A percentile compares a stretch with the other conserved stretches of the same genome.
phyloP scores from a whole-genome alignment of 1,139 yeast species.

The Martiniozyma asiatica region DNA sequence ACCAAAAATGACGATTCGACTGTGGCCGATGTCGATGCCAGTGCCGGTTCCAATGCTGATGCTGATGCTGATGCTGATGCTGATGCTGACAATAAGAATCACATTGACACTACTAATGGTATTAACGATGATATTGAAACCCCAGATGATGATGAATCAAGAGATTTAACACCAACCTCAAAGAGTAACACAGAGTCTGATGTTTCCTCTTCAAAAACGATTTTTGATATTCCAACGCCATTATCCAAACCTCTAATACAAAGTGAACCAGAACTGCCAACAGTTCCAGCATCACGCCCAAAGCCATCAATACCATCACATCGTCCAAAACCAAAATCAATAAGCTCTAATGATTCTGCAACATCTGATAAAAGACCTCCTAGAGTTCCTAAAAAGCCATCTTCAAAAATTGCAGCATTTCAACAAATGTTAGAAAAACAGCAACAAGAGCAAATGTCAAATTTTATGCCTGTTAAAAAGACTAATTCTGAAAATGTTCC shows the following conservation, averaged over 20 bases:
- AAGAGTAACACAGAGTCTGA: neutral
- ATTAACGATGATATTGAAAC: constrained; percentile 4
- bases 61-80: constrained; percentile 3
- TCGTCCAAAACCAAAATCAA: neutral
- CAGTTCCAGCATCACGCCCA: constrained; percentile 5
- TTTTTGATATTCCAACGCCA: too few relatives aligned
- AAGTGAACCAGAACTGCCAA: constrained; percentile 1
- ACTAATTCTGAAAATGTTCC: constrained; percentile 5
- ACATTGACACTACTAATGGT: constrained; percentile 9
- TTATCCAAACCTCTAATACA: neutral
- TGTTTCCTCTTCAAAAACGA: constrained; percentile 1
- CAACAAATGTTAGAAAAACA: constrained; percentile 53
- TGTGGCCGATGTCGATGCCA: neutral
- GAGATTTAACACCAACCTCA: constrained; percentile 1
- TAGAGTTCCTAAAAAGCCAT: constrained; percentile 62
- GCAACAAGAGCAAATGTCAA: constrained; percentile 24
- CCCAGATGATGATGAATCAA: constrained; percentile 1
- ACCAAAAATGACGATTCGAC: neutral
- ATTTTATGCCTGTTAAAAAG: constrained; percentile 3
- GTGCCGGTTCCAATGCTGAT: constrained; percentile 2
- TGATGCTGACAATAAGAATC: neutral
- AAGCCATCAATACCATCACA: neutral
- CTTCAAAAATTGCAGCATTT: constrained; percentile 68
- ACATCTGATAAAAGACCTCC: constrained; percentile 37
- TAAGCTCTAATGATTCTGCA: neutral